Evolutionary conservation across 345 rosid genomes (phyloP).

Genomic region (Cardamine chenopodiifolia): DNA sequence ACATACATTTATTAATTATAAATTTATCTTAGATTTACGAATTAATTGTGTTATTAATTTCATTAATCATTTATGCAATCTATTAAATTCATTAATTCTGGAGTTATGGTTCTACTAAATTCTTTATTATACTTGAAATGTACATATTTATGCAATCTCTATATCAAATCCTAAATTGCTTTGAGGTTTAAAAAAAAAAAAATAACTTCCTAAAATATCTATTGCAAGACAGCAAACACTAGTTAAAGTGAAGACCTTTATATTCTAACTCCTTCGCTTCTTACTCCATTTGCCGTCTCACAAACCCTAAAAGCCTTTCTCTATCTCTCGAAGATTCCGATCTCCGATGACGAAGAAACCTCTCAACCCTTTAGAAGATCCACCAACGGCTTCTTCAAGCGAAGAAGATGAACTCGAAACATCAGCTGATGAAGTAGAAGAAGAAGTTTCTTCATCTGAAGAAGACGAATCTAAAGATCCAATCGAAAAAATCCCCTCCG

Average conservation of each 20-base stretch:
- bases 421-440: slow-evolving; percentile 30
- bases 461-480: neutral
- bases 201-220: neutral
- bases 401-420: slow-evolving; percentile 43
- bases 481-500: neutral
- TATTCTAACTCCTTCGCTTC: neutral
- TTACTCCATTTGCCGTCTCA: slow-evolving; percentile 2
- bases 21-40: too few relatives aligned
- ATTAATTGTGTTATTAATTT: too few relatives aligned
- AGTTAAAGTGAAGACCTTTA: slow-evolving; percentile 21
- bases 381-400: slow-evolving; percentile 45
- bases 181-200: neutral
- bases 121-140: too few relatives aligned
- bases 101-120: neutral
- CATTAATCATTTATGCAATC: neutral
- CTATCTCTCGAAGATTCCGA: neutral
- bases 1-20: too few relatives aligned
- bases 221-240: slow-evolving; percentile 32
- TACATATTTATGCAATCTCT: too few relatives aligned
- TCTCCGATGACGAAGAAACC: slow-evolving; percentile 27
- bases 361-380: slow-evolving; percentile 30
- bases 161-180: neutral
- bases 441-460: slow-evolving; percentile 36
- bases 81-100: too few relatives aligned
- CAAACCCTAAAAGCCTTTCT: slow-evolving; percentile 13